phyloP scores from a whole-genome alignment of 345 rosid genomes.

The Eucalyptus sideroxylon region DNA sequence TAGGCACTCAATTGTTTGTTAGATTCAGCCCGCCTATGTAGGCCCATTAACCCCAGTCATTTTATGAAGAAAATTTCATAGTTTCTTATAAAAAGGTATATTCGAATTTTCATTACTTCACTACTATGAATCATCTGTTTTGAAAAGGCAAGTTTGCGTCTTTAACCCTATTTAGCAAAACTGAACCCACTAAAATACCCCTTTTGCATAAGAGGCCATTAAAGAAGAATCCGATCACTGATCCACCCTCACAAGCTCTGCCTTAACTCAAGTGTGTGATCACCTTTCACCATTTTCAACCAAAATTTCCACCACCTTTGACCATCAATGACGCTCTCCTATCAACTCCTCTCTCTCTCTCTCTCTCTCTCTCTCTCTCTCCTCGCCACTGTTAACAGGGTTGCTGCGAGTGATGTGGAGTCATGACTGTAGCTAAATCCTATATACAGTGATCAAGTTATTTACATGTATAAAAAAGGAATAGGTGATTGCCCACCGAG shows the following conservation, averaged over 20 bases:
- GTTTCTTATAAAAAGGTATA: background rate
- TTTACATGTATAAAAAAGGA: background rate
- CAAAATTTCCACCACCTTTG: background rate
- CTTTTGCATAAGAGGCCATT: background rate
- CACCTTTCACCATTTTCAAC: background rate
- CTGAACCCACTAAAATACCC: background rate
- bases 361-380: too few relatives aligned
- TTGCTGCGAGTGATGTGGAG: background rate
- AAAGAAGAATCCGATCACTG: background rate
- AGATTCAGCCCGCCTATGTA: background rate
- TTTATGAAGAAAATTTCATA: background rate
- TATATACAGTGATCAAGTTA: background rate
- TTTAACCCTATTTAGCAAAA: background rate
- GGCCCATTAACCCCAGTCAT: background rate
- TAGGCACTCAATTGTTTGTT: background rate
- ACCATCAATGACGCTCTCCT: too few relatives aligned
- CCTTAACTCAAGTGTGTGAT: background rate
- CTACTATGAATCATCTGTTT: accelerated
- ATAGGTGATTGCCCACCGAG: background rate
- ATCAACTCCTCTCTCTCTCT: too few relatives aligned
- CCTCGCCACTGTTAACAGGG: too few relatives aligned
- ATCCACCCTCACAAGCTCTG: too few relatives aligned
- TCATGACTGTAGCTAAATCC: background rate
- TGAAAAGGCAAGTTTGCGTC: background rate
- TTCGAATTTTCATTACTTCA: background rate